Base-by-base conservation (phyloP, 129 eudicot species). In the Helianthus tuberosus region DNA sequence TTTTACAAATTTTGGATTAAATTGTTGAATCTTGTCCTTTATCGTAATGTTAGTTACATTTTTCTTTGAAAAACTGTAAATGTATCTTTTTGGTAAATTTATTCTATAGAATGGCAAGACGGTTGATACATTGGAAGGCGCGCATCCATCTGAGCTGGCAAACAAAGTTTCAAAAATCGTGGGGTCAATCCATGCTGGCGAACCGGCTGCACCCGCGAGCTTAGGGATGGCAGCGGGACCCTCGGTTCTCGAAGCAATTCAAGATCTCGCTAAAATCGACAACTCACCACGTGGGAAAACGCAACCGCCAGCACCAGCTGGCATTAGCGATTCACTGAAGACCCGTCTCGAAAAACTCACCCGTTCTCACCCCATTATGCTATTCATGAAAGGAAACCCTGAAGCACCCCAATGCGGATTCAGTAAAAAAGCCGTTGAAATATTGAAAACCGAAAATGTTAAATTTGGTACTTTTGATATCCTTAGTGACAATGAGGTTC, bases 221-320 rank as follows among this genome's bases (percentile, higher is more conserved):
- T 83, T 95, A 6, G 99, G 99, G 54, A 84, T 95, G 97, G 99
- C 99, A 55, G 96, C 97, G 1, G 97, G 96, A 10, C 91, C 97
- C 43, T 67, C 88, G 17, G 68, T 95, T 68, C 86, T 91, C 32
- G 97, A 95, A 87, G 77, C 99, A 12, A 82, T 95, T 11, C 81
- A 87, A 82, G 92, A 85, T 20, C 66, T 94, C 1, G 89, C 91
- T 10, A 82, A 86, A 78, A 72, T 72, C 59, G 81, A 83, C 74
- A 89, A 84, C 79, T 75, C 87, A 9, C 36, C 90, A 59, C 62
- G 69, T n/a, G 73, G 14, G n/a, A 76, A 29, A 29, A 66, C 36
- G 64, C 74, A 39, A 46, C 61, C 44, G 60, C 81, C 69, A 35
- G 23, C 36, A 11, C 60, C 81, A 72, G 64, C 86, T 68, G 85